These are phyloP conservation scores for Polyporus arcularius DNA, from an alignment of 768 basidiomycete genomes.

Conservation along the genomic window DNA sequence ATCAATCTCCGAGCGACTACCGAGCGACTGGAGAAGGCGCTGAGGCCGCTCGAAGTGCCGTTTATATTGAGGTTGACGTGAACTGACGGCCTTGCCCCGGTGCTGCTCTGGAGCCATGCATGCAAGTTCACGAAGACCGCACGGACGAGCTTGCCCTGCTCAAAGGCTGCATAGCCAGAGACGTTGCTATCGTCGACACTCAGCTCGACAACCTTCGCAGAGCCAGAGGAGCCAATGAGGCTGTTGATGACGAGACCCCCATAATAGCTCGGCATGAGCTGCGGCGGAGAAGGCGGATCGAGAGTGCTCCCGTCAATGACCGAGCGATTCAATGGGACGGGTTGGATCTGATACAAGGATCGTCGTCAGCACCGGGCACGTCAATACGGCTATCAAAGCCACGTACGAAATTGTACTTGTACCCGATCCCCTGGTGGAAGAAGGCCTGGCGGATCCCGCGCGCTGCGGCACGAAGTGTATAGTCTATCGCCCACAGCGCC, in stretches of 20 bases:
- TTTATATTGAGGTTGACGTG: constrained; percentile 46
- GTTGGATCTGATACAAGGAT: constrained; percentile 55
- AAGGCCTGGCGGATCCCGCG: constrained; percentile 54
- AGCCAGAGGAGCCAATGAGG: constrained; percentile 51
- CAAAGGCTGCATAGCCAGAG: constrained; percentile 66
- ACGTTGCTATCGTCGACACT: constrained; percentile 46
- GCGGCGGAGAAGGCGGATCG: constrained; percentile 50
- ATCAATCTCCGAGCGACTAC: constrained; percentile 21
- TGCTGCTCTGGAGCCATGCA: constrained; percentile 41
- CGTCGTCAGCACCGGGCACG: neutral
- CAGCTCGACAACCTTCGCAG: constrained; percentile 48
- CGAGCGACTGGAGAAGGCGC: neutral
- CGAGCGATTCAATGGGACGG: constrained; percentile 55
- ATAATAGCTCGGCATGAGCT: constrained; percentile 69
- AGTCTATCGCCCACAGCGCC: constrained; percentile 70
- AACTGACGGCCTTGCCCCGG: constrained; percentile 35
- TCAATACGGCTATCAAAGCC: neutral
- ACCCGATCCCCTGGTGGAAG: constrained; percentile 70
- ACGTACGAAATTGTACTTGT: constrained; percentile 37
- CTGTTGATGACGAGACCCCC: constrained; percentile 61
- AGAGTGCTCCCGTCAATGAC: constrained; percentile 56
- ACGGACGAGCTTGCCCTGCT: constrained; percentile 42
- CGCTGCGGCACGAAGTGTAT: constrained; percentile 58
- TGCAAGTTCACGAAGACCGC: constrained; percentile 62
- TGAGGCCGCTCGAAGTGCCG: neutral